phyloP scores from a whole-genome alignment of 2,329 filamentous ascomycete species.

The Thyridium curvatum region DNA sequence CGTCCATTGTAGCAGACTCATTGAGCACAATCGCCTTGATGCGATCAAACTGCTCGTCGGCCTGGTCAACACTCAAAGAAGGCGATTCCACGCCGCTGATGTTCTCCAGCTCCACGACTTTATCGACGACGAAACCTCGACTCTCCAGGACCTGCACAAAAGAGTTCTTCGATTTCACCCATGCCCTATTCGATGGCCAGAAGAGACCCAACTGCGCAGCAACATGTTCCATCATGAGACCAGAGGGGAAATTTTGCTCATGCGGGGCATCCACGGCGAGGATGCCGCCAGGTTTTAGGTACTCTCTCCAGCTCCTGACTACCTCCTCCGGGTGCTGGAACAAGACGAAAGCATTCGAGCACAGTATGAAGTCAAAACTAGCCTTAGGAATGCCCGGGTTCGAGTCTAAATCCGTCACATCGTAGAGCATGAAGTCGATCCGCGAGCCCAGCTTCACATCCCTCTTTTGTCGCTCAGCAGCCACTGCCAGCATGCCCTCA shows the following conservation, averaged over 20 bases:
- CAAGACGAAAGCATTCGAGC: conserved; percentile 25
- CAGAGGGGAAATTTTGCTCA: conserved; percentile 18
- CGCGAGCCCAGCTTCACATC: conserved; percentile 9
- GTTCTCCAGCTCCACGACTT: conserved; percentile 16
- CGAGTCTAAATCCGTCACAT: conserved; percentile 18
- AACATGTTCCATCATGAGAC: conserved; percentile 18
- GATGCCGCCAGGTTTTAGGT: conserved; percentile 17
- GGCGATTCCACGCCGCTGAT: conserved; percentile 12
- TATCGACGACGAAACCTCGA: conserved; percentile 19
- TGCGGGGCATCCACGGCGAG: conserved; percentile 25
- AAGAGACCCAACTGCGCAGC: conserved; percentile 13
- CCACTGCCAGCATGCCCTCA: conserved; percentile 21
- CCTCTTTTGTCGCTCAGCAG: conserved; percentile 13
- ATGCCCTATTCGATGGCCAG: conserved; percentile 20
- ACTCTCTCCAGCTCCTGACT: conserved; percentile 20
- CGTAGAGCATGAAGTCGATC: conserved; percentile 18
- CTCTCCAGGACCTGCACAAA: conserved; percentile 18
- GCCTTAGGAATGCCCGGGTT: conserved; percentile 9
- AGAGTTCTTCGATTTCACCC: conserved; percentile 20
- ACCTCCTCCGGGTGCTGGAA: conserved; percentile 17
- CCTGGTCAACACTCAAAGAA: conserved; percentile 5
- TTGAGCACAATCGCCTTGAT: too few species aligned
- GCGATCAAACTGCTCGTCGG: conserved; percentile 20
- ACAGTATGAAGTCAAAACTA: conserved; percentile 23
- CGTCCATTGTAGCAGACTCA: too few species aligned